These are phyloP conservation scores for Boletus reticuloceps DNA, from an alignment of 768 basidiomycete genomes.

Conservation along the genomic window DNA sequence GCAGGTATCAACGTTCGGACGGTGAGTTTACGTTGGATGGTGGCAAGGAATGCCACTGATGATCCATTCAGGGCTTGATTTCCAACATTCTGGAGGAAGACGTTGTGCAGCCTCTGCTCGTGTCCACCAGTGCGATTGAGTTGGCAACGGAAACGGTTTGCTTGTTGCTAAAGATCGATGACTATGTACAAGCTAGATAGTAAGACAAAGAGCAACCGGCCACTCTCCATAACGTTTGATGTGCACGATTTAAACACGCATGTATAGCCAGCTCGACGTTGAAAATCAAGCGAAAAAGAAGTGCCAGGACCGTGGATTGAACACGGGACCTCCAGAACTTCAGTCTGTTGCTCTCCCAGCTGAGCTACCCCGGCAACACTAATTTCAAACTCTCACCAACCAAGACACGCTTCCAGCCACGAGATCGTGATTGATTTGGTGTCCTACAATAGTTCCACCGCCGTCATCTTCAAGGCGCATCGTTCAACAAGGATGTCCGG, in stretches of 20 bases:
- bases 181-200: conserved; percentile 80
- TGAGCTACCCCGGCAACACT: conserved; percentile 59
- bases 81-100: conserved; percentile 98
- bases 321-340: conserved; percentile 78
- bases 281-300: conserved; percentile 17
- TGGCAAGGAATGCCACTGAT: conserved; percentile 3
- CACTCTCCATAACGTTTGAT: not conserved
- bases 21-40: conserved; percentile 42
- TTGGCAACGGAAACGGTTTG: conserved; percentile 98
- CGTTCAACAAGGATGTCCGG: conserved; percentile 70
- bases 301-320: conserved; percentile 77
- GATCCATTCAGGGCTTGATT: conserved; percentile 71
- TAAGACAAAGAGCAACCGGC: not conserved
- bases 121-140: conserved; percentile 94
- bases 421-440: not conserved
- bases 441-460: not conserved
- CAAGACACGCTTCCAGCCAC: not conserved
- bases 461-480: not conserved
- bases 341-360: conserved; percentile 77
- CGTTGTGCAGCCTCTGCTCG: conserved; percentile 93
- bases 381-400: accelerated
- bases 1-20: conserved; percentile 99
- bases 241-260: not conserved
- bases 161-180: conserved; percentile 92
- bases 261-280: not conserved